Evolutionary conservation across 2,329 filamentous ascomycete genomes (phyloP).

Genomic region (Paracoccidioides brasiliensis): DNA sequence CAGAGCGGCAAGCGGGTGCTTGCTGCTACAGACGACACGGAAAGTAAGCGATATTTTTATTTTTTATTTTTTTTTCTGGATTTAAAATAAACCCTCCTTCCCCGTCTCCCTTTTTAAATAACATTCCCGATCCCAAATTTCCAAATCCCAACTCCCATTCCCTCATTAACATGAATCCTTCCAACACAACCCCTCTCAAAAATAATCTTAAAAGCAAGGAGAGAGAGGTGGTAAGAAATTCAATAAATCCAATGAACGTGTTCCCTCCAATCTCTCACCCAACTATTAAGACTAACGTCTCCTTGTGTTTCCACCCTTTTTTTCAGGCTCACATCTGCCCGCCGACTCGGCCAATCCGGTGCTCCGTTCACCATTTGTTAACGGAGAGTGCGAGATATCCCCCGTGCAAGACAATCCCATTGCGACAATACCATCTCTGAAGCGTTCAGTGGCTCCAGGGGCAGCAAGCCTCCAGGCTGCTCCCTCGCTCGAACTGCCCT

Average conservation of each 20-base stretch:
- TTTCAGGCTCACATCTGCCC: slow-evolving; percentile 25
- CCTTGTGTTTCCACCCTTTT: neutral
- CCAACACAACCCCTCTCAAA: neutral
- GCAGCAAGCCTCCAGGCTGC: slow-evolving; percentile 24
- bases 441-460: slow-evolving; percentile 24
- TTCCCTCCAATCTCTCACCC: slow-evolving; percentile 4
- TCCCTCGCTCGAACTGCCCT: slow-evolving; percentile 22
- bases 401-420: slow-evolving; percentile 20
- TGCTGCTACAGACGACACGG: slow-evolving; percentile 36
- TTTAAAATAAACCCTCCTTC: too few species aligned
- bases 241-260: neutral
- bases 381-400: slow-evolving; percentile 17
- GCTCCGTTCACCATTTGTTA: slow-evolving; percentile 20
- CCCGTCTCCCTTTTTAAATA: too few species aligned
- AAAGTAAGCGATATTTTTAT: slow-evolving; percentile 23
- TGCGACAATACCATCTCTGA: slow-evolving; percentile 18
- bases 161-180: slow-evolving; percentile 3
- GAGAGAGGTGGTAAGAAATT: too few species aligned
- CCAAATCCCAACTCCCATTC: too few species aligned
- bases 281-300: neutral
- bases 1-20: slow-evolving; percentile 36
- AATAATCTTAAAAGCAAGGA: too few species aligned
- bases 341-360: slow-evolving; percentile 28
- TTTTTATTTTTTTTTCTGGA: neutral
- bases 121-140: too few species aligned